Evolutionary conservation across 2,329 filamentous ascomycete species (phyloP), one percentile per base, ranked within the genome.

Genomic region (Aspergillus ochraceoroseus): DNA sequence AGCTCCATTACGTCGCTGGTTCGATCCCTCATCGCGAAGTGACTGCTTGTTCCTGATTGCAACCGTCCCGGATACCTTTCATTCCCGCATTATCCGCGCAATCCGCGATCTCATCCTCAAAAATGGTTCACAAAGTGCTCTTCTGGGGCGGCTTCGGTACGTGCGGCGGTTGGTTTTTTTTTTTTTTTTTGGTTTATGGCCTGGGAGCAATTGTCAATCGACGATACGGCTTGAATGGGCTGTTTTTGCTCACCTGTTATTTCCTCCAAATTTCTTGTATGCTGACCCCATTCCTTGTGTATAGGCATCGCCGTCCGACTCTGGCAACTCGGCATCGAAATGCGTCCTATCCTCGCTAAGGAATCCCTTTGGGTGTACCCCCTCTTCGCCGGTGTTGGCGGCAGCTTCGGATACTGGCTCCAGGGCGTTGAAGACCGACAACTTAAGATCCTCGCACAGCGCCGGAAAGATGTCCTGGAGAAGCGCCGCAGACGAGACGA

Each of bases 301-400:
- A 15, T 31, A 98, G 92, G 92, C 75, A 71, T 95, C 59, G 88
- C 85, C 63, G 84, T 89, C 62, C 86, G 90, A 58, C 79, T 92
- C 69, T 95, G 89, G 87, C 92, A 96, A 70, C 83, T 98, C 65
- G 92, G 90, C 62, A 92, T 98, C 66, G 88, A 98, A 74, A 95
- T 94, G 88, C 87, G 89, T 49, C 92, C 90, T 37, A 83, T 95
- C 68, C 87, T 96, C 77, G 82, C 84, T 70, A 80, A 76, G 61
- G 76, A 83, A 63, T 85, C 84, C 40, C 79, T 95, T 59, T 94
- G 87, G 85, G 87, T 81, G 36, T 98, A 95, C 73, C 92, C 92
- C 40, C 70, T 90, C 56, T 98, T 92, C 70, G 89, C 82, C 44
- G 78, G 78, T 55, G 79, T 87, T 49, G 89, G 89, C 56, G 89